These are phyloP conservation scores for Ceratobasidium theobromae DNA, from an alignment of 1,284 basidiomycete species.

Conservation along the genomic window DNA sequence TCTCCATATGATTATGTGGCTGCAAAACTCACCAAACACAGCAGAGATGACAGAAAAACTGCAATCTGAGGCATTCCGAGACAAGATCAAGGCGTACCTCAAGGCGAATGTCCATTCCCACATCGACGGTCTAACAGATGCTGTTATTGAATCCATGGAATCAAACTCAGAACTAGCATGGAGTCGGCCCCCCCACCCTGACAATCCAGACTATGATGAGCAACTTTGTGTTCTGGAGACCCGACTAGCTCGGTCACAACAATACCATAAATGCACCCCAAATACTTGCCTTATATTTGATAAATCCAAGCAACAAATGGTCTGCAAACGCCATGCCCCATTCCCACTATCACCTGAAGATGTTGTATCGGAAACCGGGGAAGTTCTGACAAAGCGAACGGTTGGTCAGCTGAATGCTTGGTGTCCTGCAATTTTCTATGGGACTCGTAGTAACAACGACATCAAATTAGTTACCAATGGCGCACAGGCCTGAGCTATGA, in stretches of 20 bases:
- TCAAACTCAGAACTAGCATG: too few species aligned
- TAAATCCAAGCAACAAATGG: conserved; percentile 36
- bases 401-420: conserved; percentile 42
- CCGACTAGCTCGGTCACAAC: conserved; percentile 36
- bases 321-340: conserved; percentile 47
- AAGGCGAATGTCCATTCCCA: conserved; percentile 41
- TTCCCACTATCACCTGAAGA: conserved; percentile 38
- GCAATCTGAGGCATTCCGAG: not conserved
- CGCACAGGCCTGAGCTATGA: not conserved
- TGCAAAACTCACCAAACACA: conserved; percentile 8
- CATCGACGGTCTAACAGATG: conserved; percentile 34
- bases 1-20: conserved; percentile 42
- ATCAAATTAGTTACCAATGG: conserved; percentile 40
- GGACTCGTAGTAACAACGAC: conserved; percentile 44
- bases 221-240: conserved; percentile 33
- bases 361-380: conserved; percentile 35
- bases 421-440: conserved; percentile 39
- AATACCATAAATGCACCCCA: conserved; percentile 38
- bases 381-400: conserved; percentile 31
- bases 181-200: too few species aligned
- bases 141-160: too few species aligned
- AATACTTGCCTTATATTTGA: conserved; percentile 38
- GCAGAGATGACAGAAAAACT: conserved; percentile 1
- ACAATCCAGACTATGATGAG: too few species aligned
- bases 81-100: not conserved